Evolutionary conservation across 495 filamentous ascomycete species (phyloP).

Genomic region (Penicillium daleae): DNA sequence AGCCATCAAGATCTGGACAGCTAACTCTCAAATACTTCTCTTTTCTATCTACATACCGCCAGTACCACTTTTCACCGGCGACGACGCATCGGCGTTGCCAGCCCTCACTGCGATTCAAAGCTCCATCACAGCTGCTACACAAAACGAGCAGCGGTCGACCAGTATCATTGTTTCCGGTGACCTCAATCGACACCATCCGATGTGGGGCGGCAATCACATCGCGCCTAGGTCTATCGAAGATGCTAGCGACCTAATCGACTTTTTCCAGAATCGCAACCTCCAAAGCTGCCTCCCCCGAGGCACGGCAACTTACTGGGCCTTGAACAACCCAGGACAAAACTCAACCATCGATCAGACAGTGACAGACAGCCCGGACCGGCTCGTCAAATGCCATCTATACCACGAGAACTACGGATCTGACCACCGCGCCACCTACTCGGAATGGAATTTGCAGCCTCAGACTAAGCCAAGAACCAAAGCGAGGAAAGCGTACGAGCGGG

Average conservation of each 20-base stretch:
- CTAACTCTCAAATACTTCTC: background rate
- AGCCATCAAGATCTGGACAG: conserved; percentile 11
- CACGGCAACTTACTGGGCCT: conserved; percentile 20
- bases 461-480: conserved; percentile 11
- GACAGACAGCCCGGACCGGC: conserved; percentile 16
- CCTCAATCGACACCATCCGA: conserved; percentile 31
- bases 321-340: conserved; percentile 24
- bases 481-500: conserved; percentile 29
- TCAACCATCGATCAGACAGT: conserved; percentile 26
- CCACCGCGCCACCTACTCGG: conserved; percentile 26
- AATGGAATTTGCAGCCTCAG: conserved; percentile 25
- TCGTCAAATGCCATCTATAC: conserved; percentile 27
- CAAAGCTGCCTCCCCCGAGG: conserved; percentile 21
- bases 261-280: conserved; percentile 25
- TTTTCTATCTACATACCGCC: background rate
- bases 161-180: conserved; percentile 23
- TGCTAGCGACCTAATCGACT: conserved; percentile 25
- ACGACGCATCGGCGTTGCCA: background rate
- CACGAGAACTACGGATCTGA: conserved; percentile 28
- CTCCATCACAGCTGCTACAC: background rate
- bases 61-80: background rate
- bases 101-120: background rate
- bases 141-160: background rate
- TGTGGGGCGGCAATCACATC: conserved; percentile 24
- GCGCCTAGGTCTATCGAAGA: conserved; percentile 22